phyloP scores from a whole-genome alignment of 306 rosid genomes.

The Elaeagnus macrophylla region DNA sequence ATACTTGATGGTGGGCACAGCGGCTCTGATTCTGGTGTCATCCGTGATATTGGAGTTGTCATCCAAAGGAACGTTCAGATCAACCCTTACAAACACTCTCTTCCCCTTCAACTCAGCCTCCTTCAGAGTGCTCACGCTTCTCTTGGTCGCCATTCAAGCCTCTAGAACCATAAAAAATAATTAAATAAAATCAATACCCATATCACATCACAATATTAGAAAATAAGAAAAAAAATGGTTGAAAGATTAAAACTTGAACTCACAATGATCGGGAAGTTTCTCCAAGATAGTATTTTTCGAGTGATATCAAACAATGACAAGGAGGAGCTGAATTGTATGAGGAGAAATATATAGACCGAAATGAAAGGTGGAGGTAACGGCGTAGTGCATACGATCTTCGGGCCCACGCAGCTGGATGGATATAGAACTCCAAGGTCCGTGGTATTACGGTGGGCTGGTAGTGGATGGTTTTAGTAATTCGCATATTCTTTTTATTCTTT shows the following conservation, averaged over 20 bases:
- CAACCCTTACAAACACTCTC: conserved; percentile 81
- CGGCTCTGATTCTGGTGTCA: conserved; percentile 84
- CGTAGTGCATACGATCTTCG: neutral
- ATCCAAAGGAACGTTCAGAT: conserved; percentile 92
- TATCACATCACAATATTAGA: neutral
- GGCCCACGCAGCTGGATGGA: too few relatives aligned
- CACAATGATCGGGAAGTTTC: conserved; percentile 6
- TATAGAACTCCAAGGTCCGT: too few relatives aligned
- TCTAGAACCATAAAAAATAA: conserved; percentile 4
- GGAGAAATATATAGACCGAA: conserved; percentile 5
- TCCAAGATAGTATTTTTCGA: neutral
- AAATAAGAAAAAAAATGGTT: neutral
- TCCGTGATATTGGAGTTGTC: conserved; percentile 74
- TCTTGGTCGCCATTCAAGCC: conserved; percentile 70
- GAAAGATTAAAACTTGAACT: conserved; percentile 11
- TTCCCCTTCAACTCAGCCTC: conserved; percentile 87
- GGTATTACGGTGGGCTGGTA: too few relatives aligned
- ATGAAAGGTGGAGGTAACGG: neutral
- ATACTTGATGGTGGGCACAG: conserved; percentile 83
- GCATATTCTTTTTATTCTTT: too few relatives aligned
- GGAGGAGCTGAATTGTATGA: neutral
- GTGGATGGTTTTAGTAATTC: too few relatives aligned
- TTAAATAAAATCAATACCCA: conserved; percentile 11
- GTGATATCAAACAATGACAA: neutral
- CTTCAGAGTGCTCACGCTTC: conserved; percentile 72